Base-by-base conservation (phyloP, 2,329 filamentous ascomycete species). In the Scedosporium dehoogii region DNA sequence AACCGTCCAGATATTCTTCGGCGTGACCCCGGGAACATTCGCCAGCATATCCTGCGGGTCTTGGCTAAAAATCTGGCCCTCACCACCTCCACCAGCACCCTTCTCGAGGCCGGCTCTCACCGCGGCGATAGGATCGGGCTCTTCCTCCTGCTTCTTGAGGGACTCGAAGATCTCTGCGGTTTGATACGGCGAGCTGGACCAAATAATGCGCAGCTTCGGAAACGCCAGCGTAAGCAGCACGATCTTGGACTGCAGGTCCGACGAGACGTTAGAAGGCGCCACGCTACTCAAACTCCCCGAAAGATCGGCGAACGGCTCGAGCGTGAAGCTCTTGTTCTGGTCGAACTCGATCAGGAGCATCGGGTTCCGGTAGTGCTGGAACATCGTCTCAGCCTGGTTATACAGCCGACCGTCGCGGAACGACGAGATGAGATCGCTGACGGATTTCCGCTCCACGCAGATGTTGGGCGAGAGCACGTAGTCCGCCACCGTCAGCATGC, bases 331-430 rank as follows among this genome's bases (percentile, higher is more conserved):
- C 73, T 96, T 97, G 77, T 96, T 93, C 72, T 96, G 90, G 72
- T 97, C 92, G 73, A 99, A 99, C 74, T 99, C 94, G 70, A 99
- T 97, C 55, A 99, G 84, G 6, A 99, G 85, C 84, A 97, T 90
- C 0, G 92, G 89, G 67, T 76, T 86, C 70, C 89, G 89, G 83
- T 99, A 99, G 76, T 97, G 87, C 72, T 91, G 86, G 64, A 96
- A 88, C 93, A 99, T 97, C 58, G 89, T 87, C 75, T 97, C 93
- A 48, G 89, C 89, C 78, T 99, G 94, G 68, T 85, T 90, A 78
- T 91, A 99, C 14, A 99, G 82, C 1, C 94, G 88, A 12, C 94
- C 94, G 72, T 96, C 92, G 67, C 88, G 88, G 76, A 99, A 92
- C 0, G 92, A 97, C 62, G 87, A 87, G 74, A 97, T 93, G 56